phyloP scores from a whole-genome alignment of 352 stramenopile genomes.

The Globisporangium megalacanthum region DNA sequence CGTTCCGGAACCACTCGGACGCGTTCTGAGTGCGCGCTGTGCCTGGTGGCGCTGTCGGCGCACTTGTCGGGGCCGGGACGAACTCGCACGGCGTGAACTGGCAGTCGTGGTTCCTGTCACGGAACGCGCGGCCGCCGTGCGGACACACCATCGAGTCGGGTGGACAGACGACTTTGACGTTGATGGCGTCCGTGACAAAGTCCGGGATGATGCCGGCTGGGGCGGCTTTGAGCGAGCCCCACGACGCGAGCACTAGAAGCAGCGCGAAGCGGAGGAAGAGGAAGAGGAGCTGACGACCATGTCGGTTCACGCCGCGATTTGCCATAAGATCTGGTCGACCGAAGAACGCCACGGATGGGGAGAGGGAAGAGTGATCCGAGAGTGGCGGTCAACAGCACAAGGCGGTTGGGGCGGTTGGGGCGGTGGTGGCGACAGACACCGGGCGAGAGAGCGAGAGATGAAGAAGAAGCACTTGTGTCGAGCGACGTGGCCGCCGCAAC shows the following conservation, averaged over 20 bases:
- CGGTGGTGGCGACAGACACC: no score
- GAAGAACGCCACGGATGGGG: neutral
- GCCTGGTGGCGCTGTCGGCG: conserved; percentile 1
- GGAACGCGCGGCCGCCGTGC: conserved; percentile 31
- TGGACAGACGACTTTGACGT: conserved; percentile 24
- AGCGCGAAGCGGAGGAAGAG: neutral
- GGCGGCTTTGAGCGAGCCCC: no score
- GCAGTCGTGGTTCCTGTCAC: conserved; percentile 28
- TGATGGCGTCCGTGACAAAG: conserved; percentile 16
- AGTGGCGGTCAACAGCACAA: no score
- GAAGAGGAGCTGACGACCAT: neutral
- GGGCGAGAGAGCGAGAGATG: no score
- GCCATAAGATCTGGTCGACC: neutral
- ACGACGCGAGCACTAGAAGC: neutral
- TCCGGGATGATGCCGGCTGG: neutral
- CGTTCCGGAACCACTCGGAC: conserved; percentile 26
- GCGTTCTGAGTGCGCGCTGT: conserved; percentile 14
- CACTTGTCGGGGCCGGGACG: conserved; percentile 7
- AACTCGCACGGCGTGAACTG: conserved; percentile 41
- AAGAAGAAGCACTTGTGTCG: no score
- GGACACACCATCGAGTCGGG: conserved; percentile 33
- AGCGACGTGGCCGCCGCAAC: no score
- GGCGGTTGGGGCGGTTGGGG: no score
- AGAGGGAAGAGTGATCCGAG: no score
- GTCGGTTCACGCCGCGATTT: neutral